Evolutionary conservation across 805 yeast species (phyloP).

Genomic region (Saccharomycopsis fermentans): DNA sequence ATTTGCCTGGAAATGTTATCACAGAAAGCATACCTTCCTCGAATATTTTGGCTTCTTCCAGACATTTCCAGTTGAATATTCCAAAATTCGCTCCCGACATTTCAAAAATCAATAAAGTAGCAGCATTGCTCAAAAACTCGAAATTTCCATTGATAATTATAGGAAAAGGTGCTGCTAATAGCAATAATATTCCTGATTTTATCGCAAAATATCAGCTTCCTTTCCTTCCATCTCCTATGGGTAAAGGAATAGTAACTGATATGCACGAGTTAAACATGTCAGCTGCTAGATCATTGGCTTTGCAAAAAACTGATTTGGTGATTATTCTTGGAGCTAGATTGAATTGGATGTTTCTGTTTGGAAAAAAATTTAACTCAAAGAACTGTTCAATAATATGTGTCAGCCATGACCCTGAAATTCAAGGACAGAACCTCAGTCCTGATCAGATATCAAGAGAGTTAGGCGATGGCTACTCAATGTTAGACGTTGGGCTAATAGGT

Average conservation of each 20-base stretch:
- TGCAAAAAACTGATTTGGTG: conserved; percentile 48
- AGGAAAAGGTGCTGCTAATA: conserved; percentile 60
- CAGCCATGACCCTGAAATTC: conserved; percentile 13
- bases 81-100: conserved; percentile 30
- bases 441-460: conserved; percentile 31
- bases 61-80: neutral
- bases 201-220: conserved; percentile 36
- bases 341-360: conserved; percentile 68
- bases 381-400: conserved; percentile 49
- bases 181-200: conserved; percentile 30
- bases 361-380: conserved; percentile 34
- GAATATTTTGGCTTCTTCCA: neutral
- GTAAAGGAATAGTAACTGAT: conserved; percentile 59
- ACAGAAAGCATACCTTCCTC: neutral
- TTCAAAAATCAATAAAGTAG: conserved; percentile 28
- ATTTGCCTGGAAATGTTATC: conserved; percentile 41
- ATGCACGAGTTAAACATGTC: conserved; percentile 37
- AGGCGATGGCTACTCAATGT: conserved; percentile 6
- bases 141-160: conserved; percentile 44
- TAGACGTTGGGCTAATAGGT: conserved; percentile 40
- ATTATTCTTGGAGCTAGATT: conserved; percentile 55
- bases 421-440: conserved; percentile 24
- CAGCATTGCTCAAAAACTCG: conserved; percentile 26
- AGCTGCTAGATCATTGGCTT: conserved; percentile 54
- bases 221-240: conserved; percentile 72